Evolutionary conservation across 2,329 filamentous ascomycete species (phyloP).

Genomic region (Penicillium occitanis): DNA sequence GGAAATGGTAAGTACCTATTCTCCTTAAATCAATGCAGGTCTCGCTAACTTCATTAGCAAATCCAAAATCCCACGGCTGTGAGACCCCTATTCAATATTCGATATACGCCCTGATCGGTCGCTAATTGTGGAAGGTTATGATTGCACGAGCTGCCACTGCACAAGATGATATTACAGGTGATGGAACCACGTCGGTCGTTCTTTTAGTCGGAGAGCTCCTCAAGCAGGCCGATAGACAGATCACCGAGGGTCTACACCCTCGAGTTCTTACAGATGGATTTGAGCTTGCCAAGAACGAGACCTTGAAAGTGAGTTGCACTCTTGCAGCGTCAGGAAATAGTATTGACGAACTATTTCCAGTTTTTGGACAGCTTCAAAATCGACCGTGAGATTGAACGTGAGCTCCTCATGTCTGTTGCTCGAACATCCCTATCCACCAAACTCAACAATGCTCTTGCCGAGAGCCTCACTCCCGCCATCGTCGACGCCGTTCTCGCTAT

Average conservation of each 20-base stretch:
- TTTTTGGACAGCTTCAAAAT: conserved; percentile 96
- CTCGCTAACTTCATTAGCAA: conserved; percentile 54
- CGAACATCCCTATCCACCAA: conserved; percentile 94
- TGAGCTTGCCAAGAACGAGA: conserved; percentile 91
- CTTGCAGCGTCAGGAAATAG: neutral
- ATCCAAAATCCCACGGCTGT: conserved; percentile 98
- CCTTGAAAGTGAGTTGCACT: conserved; percentile 66
- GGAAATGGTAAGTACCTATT: conserved; percentile 56
- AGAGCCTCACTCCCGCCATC: conserved; percentile 89
- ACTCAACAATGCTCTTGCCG: conserved; percentile 82
- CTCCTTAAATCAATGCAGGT: neutral
- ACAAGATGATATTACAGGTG: conserved; percentile 96
- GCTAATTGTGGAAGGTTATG: conserved; percentile 53
- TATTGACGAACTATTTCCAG: conserved; percentile 43
- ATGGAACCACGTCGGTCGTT: conserved; percentile 96
- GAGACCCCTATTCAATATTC: conserved; percentile 30
- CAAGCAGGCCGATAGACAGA: conserved; percentile 96
- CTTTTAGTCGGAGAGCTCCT: conserved; percentile 92
- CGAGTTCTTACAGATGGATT: conserved; percentile 97
- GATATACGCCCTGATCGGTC: neutral
- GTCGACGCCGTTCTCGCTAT: conserved; percentile 96
- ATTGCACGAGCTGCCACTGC: conserved; percentile 83
- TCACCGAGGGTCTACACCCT: conserved; percentile 94
- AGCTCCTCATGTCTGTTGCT: conserved; percentile 89
- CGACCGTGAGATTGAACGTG: conserved; percentile 80